These are phyloP conservation scores for Trichoderma simmonsii DNA, from an alignment of 2,329 filamentous ascomycete genomes.

Conservation along the genomic window DNA sequence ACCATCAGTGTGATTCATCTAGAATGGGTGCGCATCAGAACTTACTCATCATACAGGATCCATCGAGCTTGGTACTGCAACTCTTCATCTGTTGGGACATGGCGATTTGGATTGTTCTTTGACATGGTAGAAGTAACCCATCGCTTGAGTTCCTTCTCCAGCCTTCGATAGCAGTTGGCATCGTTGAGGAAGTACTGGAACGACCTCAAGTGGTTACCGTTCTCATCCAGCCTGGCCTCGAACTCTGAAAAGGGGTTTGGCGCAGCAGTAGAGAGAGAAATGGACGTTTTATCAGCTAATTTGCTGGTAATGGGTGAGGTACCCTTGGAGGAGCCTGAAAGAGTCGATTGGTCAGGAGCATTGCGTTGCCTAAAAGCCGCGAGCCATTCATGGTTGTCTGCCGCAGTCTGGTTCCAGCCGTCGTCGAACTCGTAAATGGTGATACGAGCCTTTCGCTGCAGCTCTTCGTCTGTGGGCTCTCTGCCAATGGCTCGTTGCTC, in stretches of 20 bases:
- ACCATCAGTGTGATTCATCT: neutral
- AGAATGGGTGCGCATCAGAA: constrained; percentile 12
- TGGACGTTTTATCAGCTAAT: neutral
- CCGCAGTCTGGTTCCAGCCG: constrained; percentile 61
- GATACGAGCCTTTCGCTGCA: constrained; percentile 56
- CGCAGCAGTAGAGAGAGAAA: neutral
- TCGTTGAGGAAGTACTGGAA: constrained; percentile 53
- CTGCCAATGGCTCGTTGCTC: constrained; percentile 43
- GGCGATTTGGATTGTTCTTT: constrained; percentile 56
- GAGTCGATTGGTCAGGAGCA: constrained; percentile 20
- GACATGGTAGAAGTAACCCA: constrained; percentile 55
- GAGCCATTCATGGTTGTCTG: constrained; percentile 55
- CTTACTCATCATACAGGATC: constrained; percentile 61
- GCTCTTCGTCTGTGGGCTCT: constrained; percentile 50
- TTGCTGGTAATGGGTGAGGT: neutral
- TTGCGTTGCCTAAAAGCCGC: constrained; percentile 51
- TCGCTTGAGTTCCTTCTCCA: constrained; percentile 52
- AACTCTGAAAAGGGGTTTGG: constrained; percentile 9
- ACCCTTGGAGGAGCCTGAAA: neutral
- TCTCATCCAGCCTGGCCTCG: neutral
- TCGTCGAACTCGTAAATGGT: constrained; percentile 63
- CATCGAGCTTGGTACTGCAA: constrained; percentile 62
- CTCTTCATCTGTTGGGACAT: constrained; percentile 59
- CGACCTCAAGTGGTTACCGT: constrained; percentile 19
- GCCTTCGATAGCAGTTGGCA: constrained; percentile 57